Evolutionary conservation across 2,329 filamentous ascomycete genomes (phyloP), one percentile per base, ranked within the genome.

Genomic region (Chaetomium globosum): DNA sequence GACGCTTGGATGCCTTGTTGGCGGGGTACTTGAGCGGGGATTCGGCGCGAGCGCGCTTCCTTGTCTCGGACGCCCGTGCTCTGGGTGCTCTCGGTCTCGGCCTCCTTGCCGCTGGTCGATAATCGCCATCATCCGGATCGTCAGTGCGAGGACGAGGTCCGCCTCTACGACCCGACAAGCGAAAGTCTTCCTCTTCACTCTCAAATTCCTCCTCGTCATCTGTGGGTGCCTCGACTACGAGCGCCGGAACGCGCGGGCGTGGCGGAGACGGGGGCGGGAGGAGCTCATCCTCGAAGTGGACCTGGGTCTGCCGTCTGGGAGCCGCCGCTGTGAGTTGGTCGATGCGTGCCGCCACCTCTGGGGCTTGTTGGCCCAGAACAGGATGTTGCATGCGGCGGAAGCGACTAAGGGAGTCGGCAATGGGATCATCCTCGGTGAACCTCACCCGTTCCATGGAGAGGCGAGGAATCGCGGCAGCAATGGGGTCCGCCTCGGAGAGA

Each of bases 91-190:
- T 33, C 10, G 51, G 19, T 13, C 31, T 46, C 2, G 26, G 10
- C 26, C 16, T 16, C 8, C 16, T 28, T 31, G 13, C 2, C 26
- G 21, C 19, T 19, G 53, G 53, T n/a, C 19, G 30, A 9, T 60
- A 56, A 1, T 62, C 59, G 9, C 23, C 51, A 12, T 60, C 56
- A 39, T 63, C 60, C 1, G 49, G 10, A 10, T 66, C 51, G n/a
- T 53, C 39, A 2, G 21, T 0, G 2, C 43, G 61, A 13, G 53
- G 9, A 30, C 53, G 46, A 26, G 23, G 52, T 33, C 52, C 59
- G 9, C 52, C 19, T 1, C 30, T 13, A 10, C n/a, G 16, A 1
- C 16, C 19, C 8, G 33, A 26, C 5, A 51, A 16, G 7, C 6
- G 8, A 8, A 23, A 5, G 28, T 30, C 28, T 7, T 31, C 16